Evolutionary conservation across 441 rosid species (phyloP), one percentile per base, ranked within the genome.

Genomic region (Cnidoscolus chayamansa): DNA sequence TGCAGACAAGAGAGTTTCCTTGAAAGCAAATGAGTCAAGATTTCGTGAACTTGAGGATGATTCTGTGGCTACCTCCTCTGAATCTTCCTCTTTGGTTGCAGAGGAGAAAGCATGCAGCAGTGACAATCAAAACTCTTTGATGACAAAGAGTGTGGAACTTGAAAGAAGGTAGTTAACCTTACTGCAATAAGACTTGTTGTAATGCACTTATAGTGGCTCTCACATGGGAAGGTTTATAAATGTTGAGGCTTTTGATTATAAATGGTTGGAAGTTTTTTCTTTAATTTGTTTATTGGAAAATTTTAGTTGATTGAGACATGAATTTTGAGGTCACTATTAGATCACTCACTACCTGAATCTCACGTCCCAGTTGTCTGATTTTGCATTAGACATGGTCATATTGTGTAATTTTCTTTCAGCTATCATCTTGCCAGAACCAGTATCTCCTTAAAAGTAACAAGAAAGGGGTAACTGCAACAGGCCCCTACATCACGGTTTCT

Each of bases 91-190:
- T 54, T 84, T 88, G 86, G 78, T 72, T 77, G 89, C 81, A 32
- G 97, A 90, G 70, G 94, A 94, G 63, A 88, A 82, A 80, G 87
- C 84, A 65, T 84, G 79, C 72, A 82, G 87, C 77, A 90, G 94
- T 77, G 91, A 90, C 80, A 80, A 83, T 65, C 88, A 81, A 65
- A 84, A 76, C 69, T 83, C 87, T 55, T 57, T 87, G 74, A 56
- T 76, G 32, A 65, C 57, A 60, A 86, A 78, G 82, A 75, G 73
- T 70, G 86, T 83, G 72, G 81, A 80, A 64, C 69, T 56, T 76
- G 83, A 73, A 49, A 84, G 76, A 77, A 86, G 97, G 98, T 94
- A 79, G 67, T 67, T 50, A 20, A 45, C 20, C 7, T 72, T 57
- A 66, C 66, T 54, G 17, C 20, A 4, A 11, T 11, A 30, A 37